Base-by-base conservation (phyloP, 805 yeast species). In the Saccharomycopsis synnaedendra region DNA sequence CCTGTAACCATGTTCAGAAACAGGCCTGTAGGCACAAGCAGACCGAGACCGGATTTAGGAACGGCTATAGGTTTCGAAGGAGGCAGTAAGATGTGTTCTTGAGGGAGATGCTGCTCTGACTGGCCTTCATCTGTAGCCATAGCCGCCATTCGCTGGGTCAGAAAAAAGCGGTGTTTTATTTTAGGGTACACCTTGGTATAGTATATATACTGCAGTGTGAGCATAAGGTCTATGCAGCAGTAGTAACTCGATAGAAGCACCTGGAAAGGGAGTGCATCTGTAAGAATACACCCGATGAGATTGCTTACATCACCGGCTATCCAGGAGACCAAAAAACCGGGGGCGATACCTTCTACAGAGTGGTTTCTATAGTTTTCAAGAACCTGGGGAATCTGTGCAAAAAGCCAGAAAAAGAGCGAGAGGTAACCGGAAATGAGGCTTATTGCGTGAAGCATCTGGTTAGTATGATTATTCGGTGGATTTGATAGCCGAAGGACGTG, bases 201-300 rank as follows among this genome's bases (percentile, higher is more conserved):
- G 62, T 85, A 79, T 60, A 77, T 73, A 60, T 72, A 88, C 61
- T 89, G 97, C 3, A 73, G 68, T 41, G 79, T 69, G 33, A 89
- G 68, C 6, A 85, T 67, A 30, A 74, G 46, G 63, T 89, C 97
- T 51, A 85, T 83, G 49, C 71, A 64, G 45, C 90, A 68, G 60
- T 85, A 89, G 63, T 89, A 89, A 1, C 74, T 50, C 0, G 94
- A 85, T 11, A 89, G 65, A 28, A 80, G 65, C 5, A 79, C 73
- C 60, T 88, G 97, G 64, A 88, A 89, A 11, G 82, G 78, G 42
- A 87, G 67, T 50, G 89, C 96, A 4, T 74, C 61, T 0, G 96
- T 87, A 42, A 87, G 59, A 0, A 85, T 50, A 51, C 96, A 86
- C 0, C 96, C 97, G 0, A 74, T 44, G 31, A 81, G 62, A 40